Percentiles rank a stretch among this genome's conserved stretches.
These are phyloP conservation scores for Trapa incisa DNA, from an alignment of 345 rosid genomes.

Conservation along the genomic window DNA sequence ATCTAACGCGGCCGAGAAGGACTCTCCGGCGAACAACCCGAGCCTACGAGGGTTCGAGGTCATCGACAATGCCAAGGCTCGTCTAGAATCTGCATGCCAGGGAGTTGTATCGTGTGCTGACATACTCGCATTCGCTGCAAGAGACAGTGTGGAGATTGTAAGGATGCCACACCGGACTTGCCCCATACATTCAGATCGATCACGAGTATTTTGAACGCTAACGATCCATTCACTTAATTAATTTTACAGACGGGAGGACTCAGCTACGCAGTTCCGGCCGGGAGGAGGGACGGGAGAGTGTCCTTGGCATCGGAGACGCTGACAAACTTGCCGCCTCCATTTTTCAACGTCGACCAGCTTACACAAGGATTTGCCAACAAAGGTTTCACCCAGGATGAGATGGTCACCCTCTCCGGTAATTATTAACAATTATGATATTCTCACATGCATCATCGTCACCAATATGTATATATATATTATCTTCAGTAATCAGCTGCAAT, in stretches of 20 bases:
- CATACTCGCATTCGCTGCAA: conserved; percentile 42
- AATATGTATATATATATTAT: too few relatives aligned
- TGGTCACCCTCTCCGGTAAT: conserved; percentile 7
- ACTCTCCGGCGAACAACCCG: conserved; percentile 28
- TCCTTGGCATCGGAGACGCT: conserved; percentile 31
- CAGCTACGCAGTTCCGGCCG: conserved; percentile 41
- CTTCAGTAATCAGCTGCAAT: too few relatives aligned
- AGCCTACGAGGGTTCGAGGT: conserved; percentile 44
- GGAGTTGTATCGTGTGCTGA: conserved; percentile 54
- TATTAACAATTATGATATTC: too few relatives aligned
- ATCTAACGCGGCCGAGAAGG: conserved; percentile 39
- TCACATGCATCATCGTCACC: too few relatives aligned
- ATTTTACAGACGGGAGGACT: conserved; percentile 28
- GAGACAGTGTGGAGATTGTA: conserved; percentile 35
- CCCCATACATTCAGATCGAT: neutral
- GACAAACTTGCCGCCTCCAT: conserved; percentile 35
- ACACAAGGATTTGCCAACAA: conserved; percentile 12
- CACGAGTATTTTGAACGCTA: neutral
- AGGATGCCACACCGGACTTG: neutral
- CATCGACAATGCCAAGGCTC: conserved; percentile 24
- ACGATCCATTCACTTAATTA: neutral
- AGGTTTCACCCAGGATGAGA: conserved; percentile 6
- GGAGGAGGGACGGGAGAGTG: conserved; percentile 47
- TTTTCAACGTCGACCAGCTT: conserved; percentile 21
- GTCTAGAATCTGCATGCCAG: conserved; percentile 24